Conservation (phyloP, 2,329 filamentous ascomycete species). For the Gremmenia infestans region DNA sequence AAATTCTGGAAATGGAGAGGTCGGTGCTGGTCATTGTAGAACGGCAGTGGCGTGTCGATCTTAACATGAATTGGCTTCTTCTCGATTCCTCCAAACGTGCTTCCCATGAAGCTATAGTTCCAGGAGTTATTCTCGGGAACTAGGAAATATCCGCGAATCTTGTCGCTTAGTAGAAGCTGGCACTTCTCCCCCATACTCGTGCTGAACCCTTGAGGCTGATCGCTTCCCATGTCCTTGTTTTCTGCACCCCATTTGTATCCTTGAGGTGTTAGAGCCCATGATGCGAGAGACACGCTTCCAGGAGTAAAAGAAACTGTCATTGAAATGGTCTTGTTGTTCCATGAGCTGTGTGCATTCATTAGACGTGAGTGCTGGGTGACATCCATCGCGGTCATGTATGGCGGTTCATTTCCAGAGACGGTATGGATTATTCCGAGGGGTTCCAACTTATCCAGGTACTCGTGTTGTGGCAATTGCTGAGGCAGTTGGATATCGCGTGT, state of each 20-base stretch:
- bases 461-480: conserved; percentile 84
- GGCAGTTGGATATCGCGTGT: conserved; percentile 89
- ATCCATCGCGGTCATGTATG: conserved; percentile 93
- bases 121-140: conserved; percentile 85
- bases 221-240: conserved; percentile 87
- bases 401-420: conserved; percentile 86
- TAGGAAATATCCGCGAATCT: conserved; percentile 93
- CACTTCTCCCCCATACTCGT: conserved; percentile 93
- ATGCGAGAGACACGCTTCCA: conserved; percentile 88
- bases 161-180: conserved; percentile 86
- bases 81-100: conserved; percentile 77
- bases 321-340: conserved; percentile 86
- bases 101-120: conserved; percentile 99
- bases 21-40: conserved; percentile 89
- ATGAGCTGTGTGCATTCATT: conserved; percentile 73
- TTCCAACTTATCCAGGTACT: conserved; percentile 81
- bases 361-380: conserved; percentile 91
- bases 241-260: conserved; percentile 97
- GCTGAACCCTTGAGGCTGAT: conserved; percentile 90
- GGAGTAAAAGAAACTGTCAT: conserved; percentile 96
- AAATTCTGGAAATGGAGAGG: conserved; percentile 97
- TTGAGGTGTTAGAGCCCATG: conserved; percentile 85
- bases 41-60: conserved; percentile 83
- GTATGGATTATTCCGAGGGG: conserved; percentile 95
- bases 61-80: conserved; percentile 90